phyloP scores from a whole-genome alignment of 768 basidiomycete species.

The Tricholoma matsutake region DNA sequence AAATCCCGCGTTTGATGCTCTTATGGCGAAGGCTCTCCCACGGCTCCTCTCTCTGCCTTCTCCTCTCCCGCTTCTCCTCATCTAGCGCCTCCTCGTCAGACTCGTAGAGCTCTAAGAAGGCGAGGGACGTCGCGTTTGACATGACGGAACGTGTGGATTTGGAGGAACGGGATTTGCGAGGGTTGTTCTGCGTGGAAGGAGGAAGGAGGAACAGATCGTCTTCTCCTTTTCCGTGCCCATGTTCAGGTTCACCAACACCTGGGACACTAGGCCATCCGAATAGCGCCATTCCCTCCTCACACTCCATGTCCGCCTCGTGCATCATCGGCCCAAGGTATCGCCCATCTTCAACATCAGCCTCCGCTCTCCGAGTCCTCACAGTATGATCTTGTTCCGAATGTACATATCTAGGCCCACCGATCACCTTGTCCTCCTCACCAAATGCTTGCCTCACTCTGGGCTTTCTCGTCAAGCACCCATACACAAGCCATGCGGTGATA shows the following conservation, averaged over 20 bases:
- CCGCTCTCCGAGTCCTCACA: background rate
- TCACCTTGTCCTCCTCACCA: slow-evolving; percentile 4
- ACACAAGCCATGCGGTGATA: slow-evolving; percentile 32
- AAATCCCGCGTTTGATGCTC: slow-evolving; percentile 49
- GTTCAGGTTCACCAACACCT: background rate
- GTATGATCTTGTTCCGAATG: slow-evolving; percentile 9
- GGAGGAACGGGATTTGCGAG: slow-evolving; percentile 4
- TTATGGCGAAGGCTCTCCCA: slow-evolving; percentile 48
- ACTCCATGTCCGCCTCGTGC: slow-evolving; percentile 6
- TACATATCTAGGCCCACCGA: slow-evolving; percentile 22
- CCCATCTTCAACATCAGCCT: slow-evolving; percentile 11
- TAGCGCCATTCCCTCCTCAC: slow-evolving; percentile 1
- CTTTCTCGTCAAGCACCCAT: slow-evolving; percentile 31
- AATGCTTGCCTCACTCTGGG: slow-evolving; percentile 9
- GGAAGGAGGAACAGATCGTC: slow-evolving; percentile 26
- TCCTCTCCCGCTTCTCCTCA: background rate
- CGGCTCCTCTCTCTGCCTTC: slow-evolving; percentile 20
- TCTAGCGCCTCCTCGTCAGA: slow-evolving; percentile 9
- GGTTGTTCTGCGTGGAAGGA: slow-evolving; percentile 9
- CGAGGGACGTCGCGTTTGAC: slow-evolving; percentile 18
- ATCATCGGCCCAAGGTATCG: slow-evolving; percentile 3
- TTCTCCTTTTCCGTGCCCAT: slow-evolving; percentile 8
- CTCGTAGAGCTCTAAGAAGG: slow-evolving; percentile 23
- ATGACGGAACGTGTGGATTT: slow-evolving; percentile 13
- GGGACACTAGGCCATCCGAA: slow-evolving; percentile 16